A percentile compares a stretch with the other conserved stretches of the same genome.
phyloP scores from a whole-genome alignment of 306 rosid genomes.

The Prunus fruticosa region DNA sequence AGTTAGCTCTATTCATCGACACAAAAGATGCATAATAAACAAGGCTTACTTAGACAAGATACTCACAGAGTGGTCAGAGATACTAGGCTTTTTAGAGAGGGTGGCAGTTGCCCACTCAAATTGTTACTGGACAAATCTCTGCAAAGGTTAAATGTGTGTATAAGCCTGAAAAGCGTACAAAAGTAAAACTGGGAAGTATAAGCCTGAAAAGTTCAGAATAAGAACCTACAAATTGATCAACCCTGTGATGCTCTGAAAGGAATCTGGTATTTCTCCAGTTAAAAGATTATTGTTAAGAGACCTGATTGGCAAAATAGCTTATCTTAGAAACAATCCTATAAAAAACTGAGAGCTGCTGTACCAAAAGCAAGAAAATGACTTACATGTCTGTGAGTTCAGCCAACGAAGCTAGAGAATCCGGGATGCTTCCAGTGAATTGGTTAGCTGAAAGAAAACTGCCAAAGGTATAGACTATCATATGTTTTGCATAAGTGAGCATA shows the following conservation, averaged over 20 bases:
- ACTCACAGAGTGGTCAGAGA: slow-evolving; percentile 84
- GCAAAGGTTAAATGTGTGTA: slow-evolving; percentile 29
- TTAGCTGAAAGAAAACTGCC: slow-evolving; percentile 92
- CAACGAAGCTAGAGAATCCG: slow-evolving; percentile 62
- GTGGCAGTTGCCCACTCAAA: slow-evolving; percentile 81
- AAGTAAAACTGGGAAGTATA: slow-evolving; percentile 9
- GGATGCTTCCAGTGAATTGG: slow-evolving; percentile 76
- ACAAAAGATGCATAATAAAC: slow-evolving; percentile 10
- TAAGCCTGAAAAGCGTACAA: slow-evolving; percentile 10
- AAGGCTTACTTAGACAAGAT: slow-evolving; percentile 24
- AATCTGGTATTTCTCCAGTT: slow-evolving; percentile 82
- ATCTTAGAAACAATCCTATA: slow-evolving; percentile 21
- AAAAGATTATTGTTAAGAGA: slow-evolving; percentile 69
- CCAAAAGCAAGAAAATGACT: slow-evolving; percentile 23
- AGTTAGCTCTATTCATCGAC: slow-evolving; percentile 28
- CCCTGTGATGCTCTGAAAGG: slow-evolving; percentile 47
- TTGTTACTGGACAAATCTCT: slow-evolving; percentile 86
- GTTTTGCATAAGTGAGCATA: slow-evolving; percentile 27
- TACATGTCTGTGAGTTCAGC: slow-evolving; percentile 62
- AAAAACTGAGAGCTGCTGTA: slow-evolving; percentile 12
- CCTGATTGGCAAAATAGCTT: slow-evolving; percentile 51
- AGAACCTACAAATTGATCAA: slow-evolving; percentile 77
- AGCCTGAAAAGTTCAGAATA: slow-evolving; percentile 19
- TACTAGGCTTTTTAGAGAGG: slow-evolving; percentile 51
- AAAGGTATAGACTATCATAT: slow-evolving; percentile 38